Evolutionary conservation across 1,139 yeast genomes (phyloP), one percentile per base, ranked within the genome.

Genomic region (Suhomyces choctaworum): DNA sequence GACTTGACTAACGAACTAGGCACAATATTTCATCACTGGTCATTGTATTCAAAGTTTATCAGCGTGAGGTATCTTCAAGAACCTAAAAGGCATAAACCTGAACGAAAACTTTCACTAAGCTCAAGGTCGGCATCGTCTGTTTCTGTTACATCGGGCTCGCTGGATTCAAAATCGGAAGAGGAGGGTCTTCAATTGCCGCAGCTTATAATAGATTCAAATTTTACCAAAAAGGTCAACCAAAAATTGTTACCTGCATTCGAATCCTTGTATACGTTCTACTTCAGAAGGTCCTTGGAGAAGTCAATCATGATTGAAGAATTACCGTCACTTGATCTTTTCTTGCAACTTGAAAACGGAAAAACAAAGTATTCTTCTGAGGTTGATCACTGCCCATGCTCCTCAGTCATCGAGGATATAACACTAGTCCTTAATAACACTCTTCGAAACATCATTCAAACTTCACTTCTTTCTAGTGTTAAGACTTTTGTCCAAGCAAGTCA

Each of bases 361-460:
- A 23, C 41, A 4, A 31, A 44, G 7, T 38, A 37, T 3, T 38
- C 53, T 3, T 7, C 19, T 16, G 17, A 19, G n/a, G 76, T 73
- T 8, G 86, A 74, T 43, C 74, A 68, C 31, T 78, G 85, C 4
- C 83, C 94, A 4, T 78, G 85, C 4, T 78, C 95, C 0, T 88
- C 97, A 0, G 82, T 88, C 8, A 79, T 90, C 25, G 98, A 92
- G 54, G 98, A 92, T 55, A 66, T 87, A 29, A 76, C 89, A 22
- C 67, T 88, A 48, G 78, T 89, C 13, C 62, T 89, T 30, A 84
- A 86, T 46, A 76, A 78, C n/a, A 68, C 84, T 6, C 56, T 85
- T 21, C 60, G 76, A 25, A 82, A 80, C 42, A 66, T 78, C 0
- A 56, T 83, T 13, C 78, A 80, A 32, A 72, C 89, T 0, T 86